Evolutionary conservation across 2,329 filamentous ascomycete genomes (phyloP).

Genomic region (Westerdykella sp.): DNA sequence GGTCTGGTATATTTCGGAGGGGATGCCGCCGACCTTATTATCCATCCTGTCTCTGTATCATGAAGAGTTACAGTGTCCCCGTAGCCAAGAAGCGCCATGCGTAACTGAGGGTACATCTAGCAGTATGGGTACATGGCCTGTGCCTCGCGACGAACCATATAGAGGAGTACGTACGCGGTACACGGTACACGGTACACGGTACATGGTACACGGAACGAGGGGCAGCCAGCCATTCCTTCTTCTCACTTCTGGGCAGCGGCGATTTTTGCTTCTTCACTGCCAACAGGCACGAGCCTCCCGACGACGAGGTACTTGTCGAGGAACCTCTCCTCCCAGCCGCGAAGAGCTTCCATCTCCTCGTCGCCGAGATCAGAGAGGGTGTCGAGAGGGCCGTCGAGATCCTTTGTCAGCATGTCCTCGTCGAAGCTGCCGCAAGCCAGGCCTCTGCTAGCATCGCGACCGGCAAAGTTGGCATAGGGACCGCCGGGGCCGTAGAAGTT

Average conservation of each 20-base stretch:
- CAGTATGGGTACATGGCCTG: background rate
- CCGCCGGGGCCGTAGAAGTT: conserved; percentile 97
- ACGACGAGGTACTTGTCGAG: conserved; percentile 93
- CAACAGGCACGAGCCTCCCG: conserved; percentile 69
- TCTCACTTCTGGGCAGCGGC: conserved; percentile 9
- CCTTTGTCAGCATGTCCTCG: conserved; percentile 87
- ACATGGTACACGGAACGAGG: background rate
- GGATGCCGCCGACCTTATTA: no score
- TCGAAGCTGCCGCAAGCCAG: conserved; percentile 91
- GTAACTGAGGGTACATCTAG: no score
- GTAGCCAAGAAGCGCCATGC: no score
- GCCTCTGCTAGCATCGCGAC: conserved; percentile 80
- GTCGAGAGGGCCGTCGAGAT: conserved; percentile 78
- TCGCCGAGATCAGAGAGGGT: conserved; percentile 62
- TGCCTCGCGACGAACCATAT: background rate
- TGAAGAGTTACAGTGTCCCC: no score
- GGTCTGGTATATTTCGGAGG: no score
- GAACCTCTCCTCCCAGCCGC: conserved; percentile 92
- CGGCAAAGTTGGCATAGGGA: conserved; percentile 93
- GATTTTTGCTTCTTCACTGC: conserved; percentile 48
- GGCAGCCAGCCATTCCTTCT: background rate
- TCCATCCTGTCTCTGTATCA: no score
- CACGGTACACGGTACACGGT: background rate
- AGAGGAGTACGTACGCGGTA: background rate
- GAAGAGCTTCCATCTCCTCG: conserved; percentile 76